Base-by-base conservation (phyloP, 2,329 filamentous ascomycete genomes). In the Ceratocystis cubensis region DNA sequence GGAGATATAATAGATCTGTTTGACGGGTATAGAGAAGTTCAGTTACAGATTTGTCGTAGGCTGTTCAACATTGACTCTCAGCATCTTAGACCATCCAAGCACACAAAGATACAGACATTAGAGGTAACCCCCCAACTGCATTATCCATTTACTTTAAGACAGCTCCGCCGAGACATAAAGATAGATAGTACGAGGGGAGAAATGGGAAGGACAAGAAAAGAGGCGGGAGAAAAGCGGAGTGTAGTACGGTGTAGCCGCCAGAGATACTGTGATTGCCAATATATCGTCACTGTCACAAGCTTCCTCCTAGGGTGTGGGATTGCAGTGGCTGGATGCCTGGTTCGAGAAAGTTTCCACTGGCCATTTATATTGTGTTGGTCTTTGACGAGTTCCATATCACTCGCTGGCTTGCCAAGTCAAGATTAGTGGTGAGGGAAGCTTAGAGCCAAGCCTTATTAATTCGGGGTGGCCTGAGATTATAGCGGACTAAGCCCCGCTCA, bases 201-300 rank as follows among this genome's bases (percentile, higher is more conserved):
- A 28, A 22, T 28, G 56, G 56, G 56, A n/a, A 8, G 13, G n/a
- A 30, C 25, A 59, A 59, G n/a, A 30, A 59, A 37, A 59, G 56
- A 59, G 56, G 56, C 56, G 56, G 56, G 56, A 33, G 56, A 33
- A 30, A 33, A 30, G 13, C 7, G 33, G 28, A 33, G 56, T 59
- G 56, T 59, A n/a, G 25, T 33, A 59, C 56, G 33, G 28, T 59
- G 56, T 59, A 59, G 56, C 56, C 56, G 56, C 56, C 56, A 59
- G 56, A 59, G 17, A 37, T n/a, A 33, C 56, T 59, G 28, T 33
- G 56, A 59, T 25, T 59, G 28, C 28, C 56, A 59, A 59, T 59
- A 59, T 59, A 59, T 65, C 63, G 45, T 61, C 65, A 22, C 45
- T 53, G 63, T 57, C 48, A 65, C 63, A 44, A 41, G 22, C 48